Evolutionary conservation across 2,329 filamentous ascomycete species (phyloP).

Genomic region (Colletotrichum shisoi): DNA sequence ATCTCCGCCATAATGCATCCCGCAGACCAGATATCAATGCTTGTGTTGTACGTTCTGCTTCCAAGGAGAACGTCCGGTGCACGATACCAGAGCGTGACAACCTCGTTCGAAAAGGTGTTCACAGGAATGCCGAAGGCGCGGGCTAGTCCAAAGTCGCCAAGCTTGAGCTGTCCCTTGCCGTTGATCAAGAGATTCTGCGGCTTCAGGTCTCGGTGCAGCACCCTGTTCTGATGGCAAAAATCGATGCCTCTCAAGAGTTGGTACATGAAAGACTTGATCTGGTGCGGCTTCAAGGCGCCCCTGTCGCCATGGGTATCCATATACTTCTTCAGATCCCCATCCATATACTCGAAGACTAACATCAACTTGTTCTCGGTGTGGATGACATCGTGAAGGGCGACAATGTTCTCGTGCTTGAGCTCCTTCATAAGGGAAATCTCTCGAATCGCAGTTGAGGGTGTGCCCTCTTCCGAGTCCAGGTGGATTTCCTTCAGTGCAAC

Average conservation of each 20-base stretch:
- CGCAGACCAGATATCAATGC: slow-evolving; percentile 98
- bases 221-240: slow-evolving; percentile 97
- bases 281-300: slow-evolving; percentile 84
- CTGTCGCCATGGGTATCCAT: slow-evolving; percentile 94
- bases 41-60: slow-evolving; percentile 97
- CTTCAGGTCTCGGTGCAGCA: slow-evolving; percentile 94
- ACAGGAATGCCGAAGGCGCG: slow-evolving; percentile 96
- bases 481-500: slow-evolving; percentile 99
- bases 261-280: slow-evolving; percentile 99
- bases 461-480: slow-evolving; percentile 97
- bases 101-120: slow-evolving; percentile 97
- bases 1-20: slow-evolving; percentile 99
- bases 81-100: slow-evolving; percentile 97
- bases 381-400: slow-evolving; percentile 96
- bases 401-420: slow-evolving; percentile 98
- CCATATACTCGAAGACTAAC: slow-evolving; percentile 99
- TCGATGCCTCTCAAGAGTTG: slow-evolving; percentile 94
- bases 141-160: slow-evolving; percentile 93
- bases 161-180: slow-evolving; percentile 85
- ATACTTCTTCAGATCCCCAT: slow-evolving; percentile 97
- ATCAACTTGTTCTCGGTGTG: slow-evolving; percentile 99
- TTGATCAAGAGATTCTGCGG: slow-evolving; percentile 97
- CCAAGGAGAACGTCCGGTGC: slow-evolving; percentile 95
- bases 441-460: slow-evolving; percentile 94
- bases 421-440: slow-evolving; percentile 99